These are phyloP conservation scores for Phoma sp. DNA, from an alignment of 2,329 filamentous ascomycete genomes.

Conservation along the genomic window DNA sequence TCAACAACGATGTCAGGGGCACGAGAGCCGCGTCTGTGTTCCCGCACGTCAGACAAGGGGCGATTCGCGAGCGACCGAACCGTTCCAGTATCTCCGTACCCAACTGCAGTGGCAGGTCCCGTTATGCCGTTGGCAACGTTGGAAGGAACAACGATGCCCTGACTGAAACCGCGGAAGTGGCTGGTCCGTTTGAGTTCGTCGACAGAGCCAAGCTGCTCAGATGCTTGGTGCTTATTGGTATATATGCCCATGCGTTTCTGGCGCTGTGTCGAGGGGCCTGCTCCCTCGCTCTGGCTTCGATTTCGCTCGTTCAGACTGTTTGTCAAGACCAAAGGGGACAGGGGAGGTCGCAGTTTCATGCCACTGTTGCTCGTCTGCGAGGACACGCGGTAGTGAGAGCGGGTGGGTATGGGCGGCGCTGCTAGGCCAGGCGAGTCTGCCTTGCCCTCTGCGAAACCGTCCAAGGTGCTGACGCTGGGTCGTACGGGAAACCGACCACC, in stretches of 20 bases:
- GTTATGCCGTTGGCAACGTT: constrained; percentile 37
- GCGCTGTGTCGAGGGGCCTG: constrained; percentile 58
- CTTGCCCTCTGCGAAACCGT: constrained; percentile 58
- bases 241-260: constrained; percentile 68
- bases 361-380: constrained; percentile 68
- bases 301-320: constrained; percentile 70
- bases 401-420: constrained; percentile 77
- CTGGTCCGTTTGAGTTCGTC: constrained; percentile 60
- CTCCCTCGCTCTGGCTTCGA: constrained; percentile 68
- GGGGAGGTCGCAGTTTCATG: constrained; percentile 70
- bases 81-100: constrained; percentile 44
- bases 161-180: constrained; percentile 64
- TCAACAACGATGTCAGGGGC: constrained; percentile 60
- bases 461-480: constrained; percentile 71
- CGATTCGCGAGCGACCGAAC: constrained; percentile 50
- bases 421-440: constrained; percentile 34
- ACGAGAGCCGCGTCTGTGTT: constrained; percentile 58
- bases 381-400: constrained; percentile 79
- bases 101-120: constrained; percentile 42
- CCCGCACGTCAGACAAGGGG: constrained; percentile 63
- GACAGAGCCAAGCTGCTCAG: constrained; percentile 58
- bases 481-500: constrained; percentile 68
- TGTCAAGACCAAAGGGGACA: constrained; percentile 73
- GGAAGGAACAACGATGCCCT: constrained; percentile 57
- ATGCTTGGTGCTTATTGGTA: constrained; percentile 58